Evolutionary conservation across 805 yeast species (phyloP).

Genomic region (Cyberlindnera xylosilytica): DNA sequence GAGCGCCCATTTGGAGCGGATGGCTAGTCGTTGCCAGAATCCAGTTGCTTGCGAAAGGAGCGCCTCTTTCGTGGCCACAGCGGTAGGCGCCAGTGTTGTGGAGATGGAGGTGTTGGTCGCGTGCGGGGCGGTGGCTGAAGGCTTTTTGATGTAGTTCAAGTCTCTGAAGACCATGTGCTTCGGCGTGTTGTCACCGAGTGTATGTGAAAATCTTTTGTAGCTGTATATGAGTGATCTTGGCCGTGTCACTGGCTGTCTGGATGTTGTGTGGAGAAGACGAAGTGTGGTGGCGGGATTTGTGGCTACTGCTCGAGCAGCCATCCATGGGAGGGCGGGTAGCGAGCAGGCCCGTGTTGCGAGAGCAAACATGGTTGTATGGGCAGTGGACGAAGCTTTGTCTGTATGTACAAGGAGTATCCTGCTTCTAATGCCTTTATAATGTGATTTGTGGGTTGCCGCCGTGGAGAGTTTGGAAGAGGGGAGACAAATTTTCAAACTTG

Average conservation of each 20-base stretch:
- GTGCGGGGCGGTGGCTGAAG: not conserved
- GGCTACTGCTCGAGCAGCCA: not conserved
- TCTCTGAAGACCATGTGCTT: conserved; percentile 17
- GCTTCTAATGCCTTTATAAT: not conserved
- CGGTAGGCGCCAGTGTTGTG: conserved; percentile 1
- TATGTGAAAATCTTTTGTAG: conserved; percentile 2
- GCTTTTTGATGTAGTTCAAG: conserved; percentile 12
- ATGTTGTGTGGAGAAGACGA: not conserved
- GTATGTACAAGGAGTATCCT: conserved; percentile 1
- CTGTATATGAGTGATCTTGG: not conserved
- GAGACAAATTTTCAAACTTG: conserved; percentile 1
- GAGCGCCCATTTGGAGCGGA: conserved; percentile 69
- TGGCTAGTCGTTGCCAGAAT: conserved; percentile 41
- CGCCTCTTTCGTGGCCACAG: conserved; percentile 17
- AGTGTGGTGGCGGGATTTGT: conserved; percentile 2
- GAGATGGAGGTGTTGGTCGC: conserved; percentile 3
- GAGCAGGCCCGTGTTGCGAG: not conserved
- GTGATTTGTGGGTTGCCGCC: not conserved
- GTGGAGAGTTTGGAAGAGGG: too few relatives aligned
- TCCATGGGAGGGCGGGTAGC: not conserved
- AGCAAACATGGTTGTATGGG: not conserved
- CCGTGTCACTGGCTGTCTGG: not conserved
- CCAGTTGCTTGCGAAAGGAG: conserved; percentile 20
- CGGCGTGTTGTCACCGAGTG: not conserved
- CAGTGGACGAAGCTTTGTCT: too few relatives aligned